Evolutionary conservation across 2,329 filamentous ascomycete species (phyloP), one percentile per base, ranked within the genome.

Genomic region (Pseudogymnoascus sp.): DNA sequence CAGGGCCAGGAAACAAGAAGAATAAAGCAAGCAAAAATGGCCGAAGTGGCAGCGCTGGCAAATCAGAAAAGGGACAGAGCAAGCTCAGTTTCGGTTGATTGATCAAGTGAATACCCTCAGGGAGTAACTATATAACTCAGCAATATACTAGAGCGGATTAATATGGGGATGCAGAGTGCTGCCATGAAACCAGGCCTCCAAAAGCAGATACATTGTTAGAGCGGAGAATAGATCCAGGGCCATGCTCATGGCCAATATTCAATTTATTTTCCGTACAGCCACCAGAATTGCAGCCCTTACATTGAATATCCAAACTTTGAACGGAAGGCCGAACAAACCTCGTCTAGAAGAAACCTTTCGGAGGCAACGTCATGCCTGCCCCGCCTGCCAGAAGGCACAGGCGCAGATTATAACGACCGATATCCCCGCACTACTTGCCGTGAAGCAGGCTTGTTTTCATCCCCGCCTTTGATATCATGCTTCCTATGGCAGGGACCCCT

Each of bases 31-130:
- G 37, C 16, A 38, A 31, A 24, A 37, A 28, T 24, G 60, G 43
- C 26, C 43, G 63, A 59, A 70, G 66, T 71, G 69, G 64, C 35
- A 37, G 19, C 19, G 40, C 40, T 24, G 19, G n/a, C 11, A 61
- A 40, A 24, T 26, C 59, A 12, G 38, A 38, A 38, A 82, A 81
- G 65, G 84, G 84, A 12, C 85, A 88, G 71, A 84, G 80, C 66
- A 84, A 78, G 71, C 76, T 88, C 72, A 81, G 78, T 43, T 88
- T 88, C 78, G 81, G 82, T 65, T 84, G 59, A 59, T 61, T 35
- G 63, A 33, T 53, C 40, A 6, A 6, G 26, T 14, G 31, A 37
- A 46, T 26, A 24, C 19, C 11, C 19, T 14, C 5, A 43, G 41
- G 41, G 19, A 12, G 19, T 14, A 35, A 11, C 11, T 31, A 59